Base-by-base conservation (phyloP, 139 green algal species). In the Trebouxia sp. region DNA sequence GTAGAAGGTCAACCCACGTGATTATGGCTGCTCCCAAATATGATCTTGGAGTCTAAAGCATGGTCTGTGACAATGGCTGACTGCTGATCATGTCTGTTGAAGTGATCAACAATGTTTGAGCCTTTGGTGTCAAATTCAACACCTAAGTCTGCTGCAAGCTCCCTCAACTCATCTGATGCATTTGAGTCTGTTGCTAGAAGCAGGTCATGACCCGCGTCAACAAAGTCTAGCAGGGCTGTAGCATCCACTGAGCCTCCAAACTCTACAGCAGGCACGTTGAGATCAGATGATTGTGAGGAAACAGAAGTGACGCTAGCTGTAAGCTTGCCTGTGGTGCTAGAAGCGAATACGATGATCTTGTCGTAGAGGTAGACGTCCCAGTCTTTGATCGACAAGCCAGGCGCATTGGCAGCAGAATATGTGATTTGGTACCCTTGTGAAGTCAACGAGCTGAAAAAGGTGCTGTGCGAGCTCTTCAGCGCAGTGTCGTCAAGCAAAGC, bases 321-420 rank as follows among this genome's bases (percentile, higher is more conserved):
- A 15, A 11, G 24, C 39, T 70, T 55, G 76, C 47, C 43, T 26
- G n/a, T 20, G 11, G 39, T 89, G 65, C 76, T 74, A 24, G 24
- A 82, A 55, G 72, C 90, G 30, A 98, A 87, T 4, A 98, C 76
- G 20, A 96, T 79, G 12, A 97, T 55, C 35, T 93, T 89, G 75
- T 98, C 95, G 72, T 95, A 98, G 3, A 91, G 81, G 85, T 88
- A 97, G 3, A 83, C 82, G 56, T 94, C 95, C 87, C 90, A 96
- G 43, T 94, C 86, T 28, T 85, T 82, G 6, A 98, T 87, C 70
- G 86, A 83, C 7, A 98, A 53, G 14, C 55, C 76, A 20, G 80
- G 70, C 42, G 92, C 87, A 24, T 85, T 87, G 28, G 83, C 76
- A 9, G 76, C 47, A 77, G 87, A 86, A 17, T 94, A 72, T 17